These are phyloP conservation scores for Sungouiozyma intestinalis DNA, from an alignment of 805 yeast genomes.

Conservation along the genomic window DNA sequence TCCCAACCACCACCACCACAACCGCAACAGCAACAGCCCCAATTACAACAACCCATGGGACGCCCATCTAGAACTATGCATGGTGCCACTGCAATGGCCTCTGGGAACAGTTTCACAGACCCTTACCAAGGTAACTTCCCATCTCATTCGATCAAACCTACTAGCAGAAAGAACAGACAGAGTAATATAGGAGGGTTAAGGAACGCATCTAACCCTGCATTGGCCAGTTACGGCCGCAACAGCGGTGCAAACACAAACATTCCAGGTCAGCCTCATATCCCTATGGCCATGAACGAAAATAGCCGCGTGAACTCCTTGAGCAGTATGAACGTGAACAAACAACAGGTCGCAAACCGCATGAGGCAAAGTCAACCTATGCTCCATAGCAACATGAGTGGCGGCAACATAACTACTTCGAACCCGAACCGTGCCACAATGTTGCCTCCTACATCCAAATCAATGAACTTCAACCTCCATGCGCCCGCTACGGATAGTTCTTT, in stretches of 20 bases:
- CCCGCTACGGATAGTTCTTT: neutral
- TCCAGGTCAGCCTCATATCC: slow-evolving; percentile 1
- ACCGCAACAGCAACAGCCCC: slow-evolving; percentile 7
- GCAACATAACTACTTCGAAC: slow-evolving; percentile 15
- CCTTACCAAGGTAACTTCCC: slow-evolving; percentile 8
- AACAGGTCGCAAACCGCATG: slow-evolving; percentile 5
- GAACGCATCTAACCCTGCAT: slow-evolving; percentile 18
- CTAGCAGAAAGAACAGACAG: slow-evolving; percentile 29
- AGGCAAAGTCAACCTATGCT: slow-evolving; percentile 7
- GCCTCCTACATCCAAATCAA: slow-evolving; percentile 6
- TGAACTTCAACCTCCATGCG: neutral
- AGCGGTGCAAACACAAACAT: neutral
- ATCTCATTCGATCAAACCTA: slow-evolving; percentile 22
- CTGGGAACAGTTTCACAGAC: slow-evolving; percentile 16
- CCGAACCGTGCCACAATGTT: slow-evolving; percentile 18
- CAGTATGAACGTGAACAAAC: slow-evolving; percentile 11
- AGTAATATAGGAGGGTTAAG: slow-evolving; percentile 27
- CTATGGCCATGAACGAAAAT: slow-evolving; percentile 12
- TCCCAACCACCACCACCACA: neutral
- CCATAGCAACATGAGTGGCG: neutral
- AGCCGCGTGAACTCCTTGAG: slow-evolving; percentile 21
- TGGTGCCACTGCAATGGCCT: slow-evolving; percentile 17
- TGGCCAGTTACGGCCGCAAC: slow-evolving; percentile 3
- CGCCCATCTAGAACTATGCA: slow-evolving; percentile 22
- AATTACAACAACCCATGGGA: slow-evolving; percentile 9